Percentiles rank a stretch among this genome's conserved stretches.
Conservation (phyloP, 169 alveolate species). For the Eimeria nieschulzi region DNA sequence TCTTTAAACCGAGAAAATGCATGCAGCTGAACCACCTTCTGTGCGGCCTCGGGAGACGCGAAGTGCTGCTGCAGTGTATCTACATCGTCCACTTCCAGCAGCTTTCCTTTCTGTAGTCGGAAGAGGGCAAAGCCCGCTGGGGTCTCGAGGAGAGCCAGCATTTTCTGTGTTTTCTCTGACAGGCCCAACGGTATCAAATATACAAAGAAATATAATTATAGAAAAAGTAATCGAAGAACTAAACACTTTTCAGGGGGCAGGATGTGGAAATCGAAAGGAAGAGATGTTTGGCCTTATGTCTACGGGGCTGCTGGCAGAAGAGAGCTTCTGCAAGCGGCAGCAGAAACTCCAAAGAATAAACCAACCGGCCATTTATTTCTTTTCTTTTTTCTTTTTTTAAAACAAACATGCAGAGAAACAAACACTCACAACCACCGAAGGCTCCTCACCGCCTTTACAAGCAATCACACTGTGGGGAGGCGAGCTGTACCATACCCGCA, state of each 20-base stretch:
- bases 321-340: too few species aligned
- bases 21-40: conserved; percentile 81
- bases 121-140: conserved; percentile 99
- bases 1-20: conserved; percentile 92
- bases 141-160: conserved; percentile 98
- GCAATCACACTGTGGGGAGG: too few species aligned
- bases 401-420: too few species aligned
- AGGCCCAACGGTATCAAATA: not conserved
- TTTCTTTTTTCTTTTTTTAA: too few species aligned
- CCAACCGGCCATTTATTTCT: too few species aligned
- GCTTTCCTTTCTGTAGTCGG: conserved; percentile 91
- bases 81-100: conserved; percentile 76
- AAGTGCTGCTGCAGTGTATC: conserved; percentile 19
- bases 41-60: conserved; percentile 36
- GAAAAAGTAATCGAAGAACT: not conserved
- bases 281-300: too few species aligned
- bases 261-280: too few species aligned
- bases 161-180: not conserved
- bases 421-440: too few species aligned
- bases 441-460: too few species aligned
- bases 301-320: too few species aligned
- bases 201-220: not conserved
- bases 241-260: not conserved
- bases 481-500: too few species aligned
- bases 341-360: too few species aligned